phyloP scores from a whole-genome alignment of 495 filamentous ascomycete genomes.

The Talaromyces adpressus region DNA sequence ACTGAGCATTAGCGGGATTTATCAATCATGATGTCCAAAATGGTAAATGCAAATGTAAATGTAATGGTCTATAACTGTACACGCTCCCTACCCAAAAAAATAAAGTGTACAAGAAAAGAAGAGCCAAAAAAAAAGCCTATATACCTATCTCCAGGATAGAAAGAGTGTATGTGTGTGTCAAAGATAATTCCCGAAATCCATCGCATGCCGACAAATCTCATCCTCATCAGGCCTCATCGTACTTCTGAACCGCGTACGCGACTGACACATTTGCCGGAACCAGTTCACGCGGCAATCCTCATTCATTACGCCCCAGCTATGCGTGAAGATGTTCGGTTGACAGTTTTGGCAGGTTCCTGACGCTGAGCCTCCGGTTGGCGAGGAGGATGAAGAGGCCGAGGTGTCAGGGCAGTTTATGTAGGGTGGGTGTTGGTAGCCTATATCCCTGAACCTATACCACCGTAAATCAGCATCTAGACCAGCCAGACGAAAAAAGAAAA shows the following conservation, averaged over 20 bases:
- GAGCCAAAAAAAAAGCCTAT: background rate
- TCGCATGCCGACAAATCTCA: slow-evolving; percentile 1
- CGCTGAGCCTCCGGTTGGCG: background rate
- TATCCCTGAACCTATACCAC: slow-evolving; percentile 87
- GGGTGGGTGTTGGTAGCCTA: slow-evolving; percentile 96
- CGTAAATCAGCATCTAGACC: no score
- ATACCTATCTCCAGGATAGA: background rate
- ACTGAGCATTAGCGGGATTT: background rate
- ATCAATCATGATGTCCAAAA: background rate
- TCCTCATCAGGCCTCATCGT: slow-evolving; percentile 3
- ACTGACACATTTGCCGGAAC: slow-evolving; percentile 78
- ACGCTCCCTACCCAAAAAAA: background rate
- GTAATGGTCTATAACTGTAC: background rate
- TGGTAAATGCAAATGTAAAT: background rate
- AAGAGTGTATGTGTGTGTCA: background rate
- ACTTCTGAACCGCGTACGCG: background rate
- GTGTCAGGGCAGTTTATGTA: slow-evolving; percentile 98
- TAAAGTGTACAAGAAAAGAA: background rate
- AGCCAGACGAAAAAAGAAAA: no score
- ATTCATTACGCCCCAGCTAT: slow-evolving; percentile 72
- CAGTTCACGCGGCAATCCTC: slow-evolving; percentile 96
- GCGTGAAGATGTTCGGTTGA: slow-evolving; percentile 73
- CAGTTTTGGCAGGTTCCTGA: slow-evolving; percentile 76
- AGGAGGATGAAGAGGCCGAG: slow-evolving; percentile 25
- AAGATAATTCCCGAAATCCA: background rate